A percentile compares a stretch with the other conserved stretches of the same genome.
These are phyloP conservation scores for Pichia sp. DNA, from an alignment of 1,139 yeast genomes.

Conservation along the genomic window DNA sequence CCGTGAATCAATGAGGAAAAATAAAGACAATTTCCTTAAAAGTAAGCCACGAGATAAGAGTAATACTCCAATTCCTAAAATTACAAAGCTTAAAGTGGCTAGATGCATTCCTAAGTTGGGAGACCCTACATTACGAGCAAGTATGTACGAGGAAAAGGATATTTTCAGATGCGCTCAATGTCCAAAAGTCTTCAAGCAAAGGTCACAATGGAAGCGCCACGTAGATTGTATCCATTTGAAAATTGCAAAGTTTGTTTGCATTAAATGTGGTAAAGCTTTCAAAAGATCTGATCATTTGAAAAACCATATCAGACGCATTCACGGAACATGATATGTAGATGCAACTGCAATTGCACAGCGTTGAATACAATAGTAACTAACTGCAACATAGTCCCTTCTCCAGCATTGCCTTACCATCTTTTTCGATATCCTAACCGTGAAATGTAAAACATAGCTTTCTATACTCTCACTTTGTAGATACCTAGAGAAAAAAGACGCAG, in stretches of 20 bases:
- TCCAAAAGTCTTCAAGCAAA: conserved; percentile 25
- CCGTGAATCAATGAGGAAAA: conserved; percentile 11
- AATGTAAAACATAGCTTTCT: neutral
- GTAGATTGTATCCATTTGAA: conserved; percentile 31
- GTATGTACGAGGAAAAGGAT: conserved; percentile 6
- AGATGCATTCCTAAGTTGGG: neutral
- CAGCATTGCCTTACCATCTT: neutral
- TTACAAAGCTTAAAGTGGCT: conserved; percentile 7
- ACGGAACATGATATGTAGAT: conserved; percentile 6
- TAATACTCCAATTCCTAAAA: neutral
- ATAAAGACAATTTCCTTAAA: conserved; percentile 6
- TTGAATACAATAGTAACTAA: neutral
- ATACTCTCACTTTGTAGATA: neutral
- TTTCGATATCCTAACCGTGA: neutral
- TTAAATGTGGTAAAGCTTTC: conserved; percentile 24
- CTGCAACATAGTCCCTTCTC: neutral
- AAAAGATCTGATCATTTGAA: conserved; percentile 31
- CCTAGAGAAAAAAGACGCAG: neutral
- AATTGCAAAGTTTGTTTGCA: conserved; percentile 25
- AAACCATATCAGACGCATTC: conserved; percentile 28
- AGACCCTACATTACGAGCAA: neutral
- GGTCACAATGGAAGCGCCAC: conserved; percentile 29
- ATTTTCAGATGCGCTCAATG: conserved; percentile 20
- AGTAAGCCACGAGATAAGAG: neutral
- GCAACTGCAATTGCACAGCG: neutral